phyloP scores from a whole-genome alignment of 805 yeast genomes.

The Diddensiella transvaalensis region DNA sequence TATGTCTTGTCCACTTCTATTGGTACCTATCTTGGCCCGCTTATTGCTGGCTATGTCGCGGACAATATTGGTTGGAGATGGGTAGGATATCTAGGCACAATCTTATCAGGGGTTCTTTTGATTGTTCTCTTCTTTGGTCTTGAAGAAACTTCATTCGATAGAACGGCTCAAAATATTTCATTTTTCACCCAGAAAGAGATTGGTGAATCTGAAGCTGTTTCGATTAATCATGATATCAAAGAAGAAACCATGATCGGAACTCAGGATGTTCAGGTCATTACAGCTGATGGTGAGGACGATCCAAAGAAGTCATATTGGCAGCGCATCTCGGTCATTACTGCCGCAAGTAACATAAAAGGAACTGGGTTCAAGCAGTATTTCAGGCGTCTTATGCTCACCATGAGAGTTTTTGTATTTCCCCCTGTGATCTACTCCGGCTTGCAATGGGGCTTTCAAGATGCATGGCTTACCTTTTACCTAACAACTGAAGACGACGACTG shows the following conservation, averaged over 20 bases:
- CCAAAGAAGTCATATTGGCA: conserved; percentile 38
- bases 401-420: conserved; percentile 40
- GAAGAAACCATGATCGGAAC: background rate
- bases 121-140: conserved; percentile 54
- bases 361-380: conserved; percentile 63
- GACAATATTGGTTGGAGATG: conserved; percentile 62
- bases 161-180: conserved; percentile 19
- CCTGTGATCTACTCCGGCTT: conserved; percentile 58
- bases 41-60: conserved; percentile 68
- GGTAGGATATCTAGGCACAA: conserved; percentile 69
- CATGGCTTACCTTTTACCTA: conserved; percentile 68
- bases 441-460: conserved; percentile 79
- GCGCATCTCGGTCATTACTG: conserved; percentile 38
- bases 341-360: conserved; percentile 56
- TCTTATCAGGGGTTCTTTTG: conserved; percentile 58
- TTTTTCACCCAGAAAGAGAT: background rate
- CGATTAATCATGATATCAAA: background rate
- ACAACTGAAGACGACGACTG: conserved; percentile 69
- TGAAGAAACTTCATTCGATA: conserved; percentile 61
- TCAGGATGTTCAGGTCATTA: background rate
- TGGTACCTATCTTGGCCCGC: conserved; percentile 77
- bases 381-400: conserved; percentile 46
- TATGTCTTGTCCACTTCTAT: conserved; percentile 73
- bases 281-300: background rate
- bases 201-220: background rate